Conservation (phyloP, 176 grass and related monocot species). For the Phoenix roebelenii region DNA sequence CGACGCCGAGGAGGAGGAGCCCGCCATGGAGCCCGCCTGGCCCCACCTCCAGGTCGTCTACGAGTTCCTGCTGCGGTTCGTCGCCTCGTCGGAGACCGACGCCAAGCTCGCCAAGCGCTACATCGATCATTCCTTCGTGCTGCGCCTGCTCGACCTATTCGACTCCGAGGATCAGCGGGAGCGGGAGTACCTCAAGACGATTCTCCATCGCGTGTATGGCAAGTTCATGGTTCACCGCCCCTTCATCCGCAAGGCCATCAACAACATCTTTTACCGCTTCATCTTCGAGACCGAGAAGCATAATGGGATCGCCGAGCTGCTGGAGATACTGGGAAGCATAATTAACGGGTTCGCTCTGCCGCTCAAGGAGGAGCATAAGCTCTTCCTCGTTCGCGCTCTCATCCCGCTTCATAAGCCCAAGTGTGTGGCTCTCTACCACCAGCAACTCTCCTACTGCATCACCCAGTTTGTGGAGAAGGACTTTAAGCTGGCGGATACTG, state of each 20-base stretch:
- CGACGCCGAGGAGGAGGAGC: slow-evolving; percentile 76
- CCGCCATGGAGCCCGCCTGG: slow-evolving; percentile 78
- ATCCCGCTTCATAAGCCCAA: slow-evolving; percentile 86
- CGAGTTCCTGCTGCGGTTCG: slow-evolving; percentile 75
- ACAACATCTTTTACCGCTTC: slow-evolving; percentile 83
- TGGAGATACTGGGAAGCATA: slow-evolving; percentile 82
- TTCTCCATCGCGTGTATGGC: slow-evolving; percentile 78
- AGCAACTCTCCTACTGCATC: slow-evolving; percentile 67
- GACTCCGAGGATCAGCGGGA: slow-evolving; percentile 82
- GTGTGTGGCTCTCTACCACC: slow-evolving; percentile 53
- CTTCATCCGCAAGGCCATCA: slow-evolving; percentile 71
- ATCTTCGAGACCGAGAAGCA: slow-evolving; percentile 87
- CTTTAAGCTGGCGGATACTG: slow-evolving; percentile 62
- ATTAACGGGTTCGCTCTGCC: slow-evolving; percentile 84
- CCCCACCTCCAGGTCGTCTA: slow-evolving; percentile 74
- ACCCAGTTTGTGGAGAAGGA: slow-evolving; percentile 87
- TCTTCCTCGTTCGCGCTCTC: slow-evolving; percentile 62
- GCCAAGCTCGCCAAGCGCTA: slow-evolving; percentile 83
- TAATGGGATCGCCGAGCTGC: slow-evolving; percentile 69
- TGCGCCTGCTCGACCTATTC: slow-evolving; percentile 72
- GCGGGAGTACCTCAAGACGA: slow-evolving; percentile 81
- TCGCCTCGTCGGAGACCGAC: slow-evolving; percentile 65
- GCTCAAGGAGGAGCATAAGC: slow-evolving; percentile 82
- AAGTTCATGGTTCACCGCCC: slow-evolving; percentile 94
- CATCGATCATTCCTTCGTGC: slow-evolving; percentile 62